Evolutionary conservation across 352 stramenopile species (phyloP).

Genomic region (Phytophthora foliorum): DNA sequence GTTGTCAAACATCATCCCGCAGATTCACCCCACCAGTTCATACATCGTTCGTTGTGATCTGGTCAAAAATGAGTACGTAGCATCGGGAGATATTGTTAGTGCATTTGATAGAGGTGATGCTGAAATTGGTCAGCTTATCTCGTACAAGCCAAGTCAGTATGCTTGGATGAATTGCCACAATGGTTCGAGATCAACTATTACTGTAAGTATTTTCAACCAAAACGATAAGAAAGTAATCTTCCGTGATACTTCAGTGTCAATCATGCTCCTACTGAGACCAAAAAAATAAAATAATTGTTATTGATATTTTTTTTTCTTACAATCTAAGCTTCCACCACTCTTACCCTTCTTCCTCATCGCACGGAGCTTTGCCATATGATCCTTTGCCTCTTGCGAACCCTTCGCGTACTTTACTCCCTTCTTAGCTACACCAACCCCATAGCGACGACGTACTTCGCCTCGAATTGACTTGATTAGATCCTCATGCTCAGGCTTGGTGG

Average conservation of each 20-base stretch:
- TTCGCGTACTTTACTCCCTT: too few relatives aligned
- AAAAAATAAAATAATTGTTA: too few relatives aligned
- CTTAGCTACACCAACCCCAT: too few relatives aligned
- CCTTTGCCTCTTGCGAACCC: too few relatives aligned
- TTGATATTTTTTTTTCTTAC: too few relatives aligned
- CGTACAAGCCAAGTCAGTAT: constrained; percentile 16
- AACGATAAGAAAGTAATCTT: constrained; percentile 15
- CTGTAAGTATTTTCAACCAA: constrained; percentile 29
- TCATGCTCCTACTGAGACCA: constrained; percentile 15
- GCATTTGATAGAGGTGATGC: constrained; percentile 25
- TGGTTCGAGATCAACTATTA: constrained; percentile 2
- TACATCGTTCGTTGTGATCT: constrained; percentile 33
- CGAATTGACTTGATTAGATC: too few relatives aligned
- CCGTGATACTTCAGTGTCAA: background rate
- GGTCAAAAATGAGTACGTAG: constrained; percentile 27
- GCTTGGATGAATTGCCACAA: constrained; percentile 18
- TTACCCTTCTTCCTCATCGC: too few relatives aligned
- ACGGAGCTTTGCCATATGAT: too few relatives aligned
- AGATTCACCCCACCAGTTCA: background rate
- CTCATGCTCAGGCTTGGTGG: too few relatives aligned
- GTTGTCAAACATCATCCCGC: constrained; percentile 21
- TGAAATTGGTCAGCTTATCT: constrained; percentile 14
- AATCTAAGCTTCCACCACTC: too few relatives aligned
- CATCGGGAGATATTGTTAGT: constrained; percentile 19
- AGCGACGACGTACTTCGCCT: too few relatives aligned